Conservation (phyloP, 768 basidiomycete species). For the Xanthoconium purpureum region DNA sequence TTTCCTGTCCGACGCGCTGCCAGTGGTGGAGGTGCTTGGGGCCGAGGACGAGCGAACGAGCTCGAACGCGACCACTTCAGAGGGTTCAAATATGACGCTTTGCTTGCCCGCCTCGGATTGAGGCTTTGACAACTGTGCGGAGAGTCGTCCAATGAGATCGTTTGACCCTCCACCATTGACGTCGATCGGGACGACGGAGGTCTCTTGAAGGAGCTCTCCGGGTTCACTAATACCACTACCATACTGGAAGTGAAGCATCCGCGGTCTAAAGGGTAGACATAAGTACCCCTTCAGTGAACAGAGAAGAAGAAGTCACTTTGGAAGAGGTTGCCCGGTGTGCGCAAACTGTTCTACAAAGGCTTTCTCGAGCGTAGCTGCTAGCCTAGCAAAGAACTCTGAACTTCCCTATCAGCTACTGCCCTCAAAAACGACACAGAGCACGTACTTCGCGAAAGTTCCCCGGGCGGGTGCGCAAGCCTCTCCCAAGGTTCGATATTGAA, state of each 20-base stretch:
- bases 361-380: conserved; percentile 45
- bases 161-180: conserved; percentile 43
- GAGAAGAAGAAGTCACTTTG: conserved; percentile 27
- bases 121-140: conserved; percentile 33
- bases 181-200: conserved; percentile 52
- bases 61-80: conserved; percentile 62
- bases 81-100: conserved; percentile 60
- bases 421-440: background rate
- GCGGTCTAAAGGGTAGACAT: conserved; percentile 20
- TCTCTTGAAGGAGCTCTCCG: conserved; percentile 32
- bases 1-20: conserved; percentile 26
- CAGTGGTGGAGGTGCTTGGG: conserved; percentile 9
- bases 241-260: conserved; percentile 57
- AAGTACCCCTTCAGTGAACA: conserved; percentile 1
- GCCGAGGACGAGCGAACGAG: conserved; percentile 32
- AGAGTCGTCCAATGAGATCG: conserved; percentile 55
- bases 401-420: conserved; percentile 8
- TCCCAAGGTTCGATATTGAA: conserved; percentile 43
- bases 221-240: conserved; percentile 41
- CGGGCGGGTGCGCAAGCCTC: conserved; percentile 36
- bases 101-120: conserved; percentile 35
- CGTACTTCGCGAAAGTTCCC: conserved; percentile 43
- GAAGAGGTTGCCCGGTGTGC: conserved; percentile 30
- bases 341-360: conserved; percentile 38
- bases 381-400: conserved; percentile 48